Evolutionary conservation across 2,329 filamentous ascomycete genomes (phyloP), one percentile per base, ranked within the genome.

Genomic region (Diaporthe sp.): DNA sequence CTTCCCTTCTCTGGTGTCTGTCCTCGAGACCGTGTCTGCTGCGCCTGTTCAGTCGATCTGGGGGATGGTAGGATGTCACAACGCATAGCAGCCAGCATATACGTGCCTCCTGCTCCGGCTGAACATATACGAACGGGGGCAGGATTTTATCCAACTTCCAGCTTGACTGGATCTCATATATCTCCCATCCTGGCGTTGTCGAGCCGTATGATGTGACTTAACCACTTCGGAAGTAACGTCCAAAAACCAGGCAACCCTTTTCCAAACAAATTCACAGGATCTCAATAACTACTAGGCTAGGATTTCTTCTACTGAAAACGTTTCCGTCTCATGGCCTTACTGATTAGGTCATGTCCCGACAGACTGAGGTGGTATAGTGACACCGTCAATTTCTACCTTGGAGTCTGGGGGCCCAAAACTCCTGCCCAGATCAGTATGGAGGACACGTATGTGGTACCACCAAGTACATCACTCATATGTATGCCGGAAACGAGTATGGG

Each of bases 241-340:
- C n/a, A 49, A 4, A 37, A 49, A n/a, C 34, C 10, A 67, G 15
- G 17, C 59, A 17, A 17, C 19, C 28, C 12, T 15, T 49, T n/a
- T n/a, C n/a, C 28, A 5, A 22, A 1, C 25, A 5, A n/a, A 28
- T 0, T 17, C 4, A 15, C 0, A 39, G 7, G 8, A 25, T 15
- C 6, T 34, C 44, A 13, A 9, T 12, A 55, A 5, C 22, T 9
- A 13, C 15, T 3, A n/a, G 15, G 17, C 2, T 8, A 19, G 13
- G 1, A 6, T 5, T 5, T 28, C 3, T 37, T 7, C n/a, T 15
- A 39, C 8, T 57, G 15, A 34, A 1, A 19, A 12, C 2, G 2
- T 4, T 13, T 25, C 8, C 4, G 5, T 39, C 10, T 22, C 8
- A 25, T 39, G 4, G 7, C 9, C 13, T 65, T 5, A 13, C 1